Base-by-base conservation (phyloP, 192 early-diverging fungal genomes). In the Coemansia sp. region DNA sequence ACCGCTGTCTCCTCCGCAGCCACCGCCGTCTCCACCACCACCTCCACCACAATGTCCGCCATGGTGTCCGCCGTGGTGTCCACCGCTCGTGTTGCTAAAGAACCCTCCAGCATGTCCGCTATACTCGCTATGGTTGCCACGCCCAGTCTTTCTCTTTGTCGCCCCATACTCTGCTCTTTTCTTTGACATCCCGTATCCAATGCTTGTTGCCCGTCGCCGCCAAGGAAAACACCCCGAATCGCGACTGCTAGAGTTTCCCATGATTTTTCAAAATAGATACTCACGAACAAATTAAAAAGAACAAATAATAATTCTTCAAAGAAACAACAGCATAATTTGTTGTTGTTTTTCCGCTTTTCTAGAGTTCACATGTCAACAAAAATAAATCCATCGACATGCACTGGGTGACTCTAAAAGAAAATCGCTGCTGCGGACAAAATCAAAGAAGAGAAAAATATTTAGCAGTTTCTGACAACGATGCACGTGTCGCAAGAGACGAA, bases 161-260 rank as follows among this genome's bases (percentile, higher is more conserved):
- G 32, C 32, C 32, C 32, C 32, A 35, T 35, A 35, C 32, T 6
- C 32, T 8, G 32, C 6, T 8, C 6, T 8, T 35, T 35, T 35
- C 32, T 35, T 35, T 35, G 32, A 8, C 32, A 35, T 35, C 8
- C 32, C 32, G 9, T 35, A 35, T 6, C 32, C 32, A 35, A 35
- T 8, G 32, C 32, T 35, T 6, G 32, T 35, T 45, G 15, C 41
- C 14, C 41, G 41, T 45, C 41, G 7, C 15, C 4, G 41, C 11
- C 52, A 27, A 27, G 52, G 22, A n/a, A 23, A 54, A 27, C 52
- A 54, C 12, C 19, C 52, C 22, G 23, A 29, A 15, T 23, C 22
- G 45, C 41, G 58, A 25, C 59, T 60, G 19, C 47, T 60, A 4
- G 59, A 60, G 11, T 60, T 60, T 4, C 59, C 59, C 59, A 60